Evolutionary conservation across 2,329 filamentous ascomycete genomes (phyloP), one percentile per base, ranked within the genome.

Genomic region (Septoria petroselini): DNA sequence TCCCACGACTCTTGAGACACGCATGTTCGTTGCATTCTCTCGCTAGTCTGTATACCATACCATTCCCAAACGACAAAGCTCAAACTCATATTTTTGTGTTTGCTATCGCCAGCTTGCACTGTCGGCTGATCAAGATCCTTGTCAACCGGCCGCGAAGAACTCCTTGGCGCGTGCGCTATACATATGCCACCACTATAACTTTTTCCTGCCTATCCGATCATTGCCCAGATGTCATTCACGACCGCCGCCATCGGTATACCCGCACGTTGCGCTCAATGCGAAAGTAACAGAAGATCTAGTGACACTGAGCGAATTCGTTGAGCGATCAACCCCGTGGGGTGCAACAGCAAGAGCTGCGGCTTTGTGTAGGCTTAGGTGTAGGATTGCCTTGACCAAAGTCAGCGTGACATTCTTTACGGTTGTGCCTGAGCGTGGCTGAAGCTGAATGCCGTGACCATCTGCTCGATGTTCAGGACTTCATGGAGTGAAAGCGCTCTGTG

Each of bases 81-180:
- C n/a, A n/a, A 9, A 27, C 9, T 27, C 23, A 27, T 27, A 27
- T 5, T 27, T 27, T n/a, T 9, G 5, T 27, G 23, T 5, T 27
- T 9, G 23, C 23, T 9, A 5, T 27, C 5, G 9, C 5, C 23
- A 27, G 9, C 23, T 27, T 27, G 23, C 23, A 27, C 23, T 27
- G 23, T 27, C 23, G 9, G 9, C 23, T 27, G 23, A 48, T 47
- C 39, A 9, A 58, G 30, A 35, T 54, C 38, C 2, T 54, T 56
- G 33, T 55, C 57, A 2, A 54, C 58, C 12, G 59, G 42, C 44
- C n/a, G n/a, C n/a, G n/a, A n/a, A n/a, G n/a, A 50, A 15, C 37
- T 51, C 46, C 46, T 53, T 58, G 7, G 45, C 23, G 23, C 41
- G 19, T 12, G 27, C 19, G 29, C 54, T 52, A 18, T 35, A 43